Base-by-base conservation (phyloP, 169 alveolate species). In the Plasmodium relictum region DNA sequence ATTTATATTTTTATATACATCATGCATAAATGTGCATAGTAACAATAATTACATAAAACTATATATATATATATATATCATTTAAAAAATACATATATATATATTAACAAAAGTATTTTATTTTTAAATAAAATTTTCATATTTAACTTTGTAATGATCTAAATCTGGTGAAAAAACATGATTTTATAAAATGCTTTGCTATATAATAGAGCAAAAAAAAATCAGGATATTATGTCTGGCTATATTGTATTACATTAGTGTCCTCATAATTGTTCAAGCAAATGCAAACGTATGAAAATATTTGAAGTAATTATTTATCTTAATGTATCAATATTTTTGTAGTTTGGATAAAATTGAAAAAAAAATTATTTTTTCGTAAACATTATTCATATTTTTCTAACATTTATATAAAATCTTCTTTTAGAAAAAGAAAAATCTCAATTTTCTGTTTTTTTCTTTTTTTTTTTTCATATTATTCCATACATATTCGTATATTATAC, bases 21-120 rank as follows among this genome's bases (percentile, higher is more conserved):
- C 7, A 74, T 74, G 88, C 88, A 74, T 50, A 74, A 16, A 62
- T 62, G 88, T 74, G 88, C 88, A 74, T 59, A 70, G 74, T 37
- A 8, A 74, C 26, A 39, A 74, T 16, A 62, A 18, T 54, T 12
- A 16, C 50, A 37, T 31, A 44, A 62, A 74, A 50, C 74, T 18
- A 16, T 18, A 54, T 62, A 52, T 74, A 62, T 9, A 12, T 4
- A 54, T 62, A 74, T 65, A 52, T 74, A 16, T 16, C 44, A 6
- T 56, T 26, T 24, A 16, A 48, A 7, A 22, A 26, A 63, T 31
- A 63, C 37, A 65, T 65, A 65, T 65, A 12, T n/a, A 37, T n/a
- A 31, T 39, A 39, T 26, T 12, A 24, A 14, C 50, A 59, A 50
- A 31, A 31, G 39, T 31, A 31, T 48, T 69, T 22, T n/a, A 1